phyloP scores from a whole-genome alignment of 1,284 basidiomycete genomes.

The Rhodotorula sp. region DNA sequence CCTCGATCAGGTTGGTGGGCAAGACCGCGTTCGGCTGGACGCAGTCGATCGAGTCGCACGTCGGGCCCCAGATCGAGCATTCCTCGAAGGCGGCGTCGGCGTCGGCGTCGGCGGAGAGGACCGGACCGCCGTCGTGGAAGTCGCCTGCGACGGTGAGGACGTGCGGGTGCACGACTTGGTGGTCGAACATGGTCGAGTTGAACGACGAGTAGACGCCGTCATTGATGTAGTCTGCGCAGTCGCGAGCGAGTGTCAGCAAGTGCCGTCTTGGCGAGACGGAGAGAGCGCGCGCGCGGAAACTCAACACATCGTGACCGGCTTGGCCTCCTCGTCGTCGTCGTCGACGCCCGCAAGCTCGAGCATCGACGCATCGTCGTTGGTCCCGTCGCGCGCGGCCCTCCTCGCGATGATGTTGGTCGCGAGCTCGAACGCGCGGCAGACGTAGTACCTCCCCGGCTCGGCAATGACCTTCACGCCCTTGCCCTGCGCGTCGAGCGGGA shows the following conservation, averaged over 20 bases:
- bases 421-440: slow-evolving; percentile 86
- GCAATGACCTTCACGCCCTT: slow-evolving; percentile 82
- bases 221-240: slow-evolving; percentile 81
- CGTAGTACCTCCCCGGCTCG: slow-evolving; percentile 94
- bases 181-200: slow-evolving; percentile 95
- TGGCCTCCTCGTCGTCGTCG: slow-evolving; percentile 51
- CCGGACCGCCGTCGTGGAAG: slow-evolving; percentile 40
- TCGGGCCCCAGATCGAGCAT: slow-evolving; percentile 51
- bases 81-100: slow-evolving; percentile 21
- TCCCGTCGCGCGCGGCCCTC: slow-evolving; percentile 53
- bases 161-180: slow-evolving; percentile 79
- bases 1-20: slow-evolving; percentile 60
- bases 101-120: neutral
- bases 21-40: slow-evolving; percentile 64
- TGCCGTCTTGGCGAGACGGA: too few species aligned
- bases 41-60: slow-evolving; percentile 88
- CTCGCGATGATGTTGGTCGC: slow-evolving; percentile 93
- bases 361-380: slow-evolving; percentile 36
- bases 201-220: slow-evolving; percentile 98
- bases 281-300: slow-evolving; percentile 50
- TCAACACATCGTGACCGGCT: slow-evolving; percentile 78
- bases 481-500: slow-evolving; percentile 62
- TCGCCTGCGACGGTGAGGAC: slow-evolving; percentile 59
- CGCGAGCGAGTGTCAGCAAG: slow-evolving; percentile 24
- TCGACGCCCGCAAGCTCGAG: slow-evolving; percentile 41